phyloP scores from a whole-genome alignment of 441 rosid genomes.

The Jatropha multifida region DNA sequence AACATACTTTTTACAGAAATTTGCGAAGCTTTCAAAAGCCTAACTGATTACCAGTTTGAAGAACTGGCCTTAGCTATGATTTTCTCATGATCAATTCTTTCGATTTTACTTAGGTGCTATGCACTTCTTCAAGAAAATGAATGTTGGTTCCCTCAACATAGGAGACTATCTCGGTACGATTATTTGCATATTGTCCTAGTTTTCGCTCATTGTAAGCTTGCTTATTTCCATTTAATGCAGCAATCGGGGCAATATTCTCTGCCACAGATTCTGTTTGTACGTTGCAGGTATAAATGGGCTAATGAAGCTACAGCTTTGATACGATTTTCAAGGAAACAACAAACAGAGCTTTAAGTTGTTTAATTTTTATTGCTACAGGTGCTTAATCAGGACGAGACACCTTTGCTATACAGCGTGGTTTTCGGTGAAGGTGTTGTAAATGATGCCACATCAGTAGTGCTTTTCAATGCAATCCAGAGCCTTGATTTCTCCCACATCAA shows the following conservation, averaged over 20 bases:
- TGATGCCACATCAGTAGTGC: conserved; percentile 93
- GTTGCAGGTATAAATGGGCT: conserved; percentile 57
- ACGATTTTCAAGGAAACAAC: conserved; percentile 9
- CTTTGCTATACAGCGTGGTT: conserved; percentile 77
- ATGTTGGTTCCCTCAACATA: conserved; percentile 57
- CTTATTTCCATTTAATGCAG: conserved; percentile 40
- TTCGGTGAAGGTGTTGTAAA: conserved; percentile 97
- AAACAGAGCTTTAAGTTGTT: conserved; percentile 1
- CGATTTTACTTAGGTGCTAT: conserved; percentile 56
- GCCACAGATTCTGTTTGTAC: conserved; percentile 99
- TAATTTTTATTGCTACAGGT: conserved; percentile 42
- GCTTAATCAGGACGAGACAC: conserved; percentile 91
- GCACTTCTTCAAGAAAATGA: conserved; percentile 69
- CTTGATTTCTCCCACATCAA: conserved; percentile 66
- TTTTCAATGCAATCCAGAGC: conserved; percentile 84
- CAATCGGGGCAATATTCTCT: conserved; percentile 93
- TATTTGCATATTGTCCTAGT: background rate
- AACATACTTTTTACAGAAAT: background rate
- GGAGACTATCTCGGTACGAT: conserved; percentile 77
- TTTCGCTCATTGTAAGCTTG: conserved; percentile 9
- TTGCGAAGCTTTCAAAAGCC: background rate
- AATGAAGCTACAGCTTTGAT: conserved; percentile 8
- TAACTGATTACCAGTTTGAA: background rate
- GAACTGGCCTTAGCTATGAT: conserved; percentile 5
- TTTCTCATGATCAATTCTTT: conserved; percentile 10